Conservation (phyloP, 257 asterid species). For the Voacanga thouarsii region DNA sequence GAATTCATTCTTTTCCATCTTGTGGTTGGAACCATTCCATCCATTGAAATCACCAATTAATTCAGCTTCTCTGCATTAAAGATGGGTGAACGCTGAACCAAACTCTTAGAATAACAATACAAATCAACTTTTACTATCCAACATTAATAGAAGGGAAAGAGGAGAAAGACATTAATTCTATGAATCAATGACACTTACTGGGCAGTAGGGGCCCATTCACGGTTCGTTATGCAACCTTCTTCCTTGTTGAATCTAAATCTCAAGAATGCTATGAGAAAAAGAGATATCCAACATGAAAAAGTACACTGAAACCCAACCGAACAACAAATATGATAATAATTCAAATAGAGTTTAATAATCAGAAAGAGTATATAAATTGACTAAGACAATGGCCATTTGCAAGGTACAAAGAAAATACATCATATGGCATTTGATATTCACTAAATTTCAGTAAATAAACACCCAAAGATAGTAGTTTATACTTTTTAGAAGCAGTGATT, state of each 20-base stretch:
- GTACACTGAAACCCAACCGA: conserved; percentile 5
- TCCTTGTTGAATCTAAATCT: conserved; percentile 80
- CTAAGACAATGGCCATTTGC: too few species aligned
- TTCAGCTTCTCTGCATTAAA: conserved; percentile 79
- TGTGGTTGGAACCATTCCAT: conserved; percentile 83
- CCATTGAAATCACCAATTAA: conserved; percentile 92
- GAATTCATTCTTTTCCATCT: conserved; percentile 74
- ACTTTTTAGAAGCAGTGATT: too few species aligned
- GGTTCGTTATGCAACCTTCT: conserved; percentile 69
- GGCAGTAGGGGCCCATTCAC: conserved; percentile 99
- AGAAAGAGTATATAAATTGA: background rate
- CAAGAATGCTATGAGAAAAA: conserved; percentile 70
- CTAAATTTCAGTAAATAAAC: too few species aligned
- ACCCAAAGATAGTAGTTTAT: too few species aligned
- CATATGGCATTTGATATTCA: too few species aligned
- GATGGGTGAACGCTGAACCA: conserved; percentile 27
- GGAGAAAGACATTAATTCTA: conserved; percentile 17
- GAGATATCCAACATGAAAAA: conserved; percentile 13
- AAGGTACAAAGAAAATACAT: too few species aligned
- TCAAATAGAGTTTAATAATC: background rate
- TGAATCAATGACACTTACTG: conserved; percentile 48
- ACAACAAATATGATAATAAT: conserved; percentile 4
- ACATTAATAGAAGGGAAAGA: conserved; percentile 2
- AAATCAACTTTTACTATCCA: conserved; percentile 3
- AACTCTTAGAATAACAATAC: conserved; percentile 16